Conservation (phyloP, 768 basidiomycete species). For the Kwoniella botswanensis region DNA sequence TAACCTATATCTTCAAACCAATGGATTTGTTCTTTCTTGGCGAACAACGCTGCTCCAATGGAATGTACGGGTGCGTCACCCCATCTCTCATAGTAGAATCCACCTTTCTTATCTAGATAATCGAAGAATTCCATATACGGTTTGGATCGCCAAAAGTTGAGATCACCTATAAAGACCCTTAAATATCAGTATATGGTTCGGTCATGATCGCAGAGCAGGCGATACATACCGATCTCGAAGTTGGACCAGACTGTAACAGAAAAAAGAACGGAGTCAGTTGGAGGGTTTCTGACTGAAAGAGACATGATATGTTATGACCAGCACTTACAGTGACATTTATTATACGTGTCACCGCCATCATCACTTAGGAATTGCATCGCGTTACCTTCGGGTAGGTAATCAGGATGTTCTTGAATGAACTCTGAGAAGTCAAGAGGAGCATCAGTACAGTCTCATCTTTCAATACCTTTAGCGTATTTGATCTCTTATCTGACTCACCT, state of each 20-base stretch:
- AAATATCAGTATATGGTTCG: not conserved
- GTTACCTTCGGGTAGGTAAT: constrained; percentile 69
- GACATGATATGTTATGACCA: not conserved
- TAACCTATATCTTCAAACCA: constrained; percentile 97
- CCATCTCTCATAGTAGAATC: constrained; percentile 81
- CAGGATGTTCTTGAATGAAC: constrained; percentile 70
- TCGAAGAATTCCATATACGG: constrained; percentile 84
- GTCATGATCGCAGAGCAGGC: not conserved
- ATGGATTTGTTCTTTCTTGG: constrained; percentile 85
- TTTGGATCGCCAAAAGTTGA: constrained; percentile 82
- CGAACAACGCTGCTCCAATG: constrained; percentile 87
- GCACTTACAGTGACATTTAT: constrained; percentile 72
- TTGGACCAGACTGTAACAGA: constrained; percentile 78
- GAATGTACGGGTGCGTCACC: constrained; percentile 92
- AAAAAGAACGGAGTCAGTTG: constrained; percentile 17
- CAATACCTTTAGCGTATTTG: too few species aligned
- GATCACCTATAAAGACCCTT: constrained; percentile 58
- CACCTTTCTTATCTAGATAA: constrained; percentile 75
- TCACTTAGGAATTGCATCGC: constrained; percentile 76
- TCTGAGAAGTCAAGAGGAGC: constrained; percentile 59
- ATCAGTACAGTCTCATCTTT: too few species aligned
- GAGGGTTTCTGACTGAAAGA: not conserved
- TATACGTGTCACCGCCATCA: constrained; percentile 73
- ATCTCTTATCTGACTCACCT: constrained; percentile 60
- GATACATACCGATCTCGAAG: constrained; percentile 75